These are phyloP conservation scores for Lentinula raphanica DNA, from an alignment of 768 basidiomycete species.

Conservation along the genomic window DNA sequence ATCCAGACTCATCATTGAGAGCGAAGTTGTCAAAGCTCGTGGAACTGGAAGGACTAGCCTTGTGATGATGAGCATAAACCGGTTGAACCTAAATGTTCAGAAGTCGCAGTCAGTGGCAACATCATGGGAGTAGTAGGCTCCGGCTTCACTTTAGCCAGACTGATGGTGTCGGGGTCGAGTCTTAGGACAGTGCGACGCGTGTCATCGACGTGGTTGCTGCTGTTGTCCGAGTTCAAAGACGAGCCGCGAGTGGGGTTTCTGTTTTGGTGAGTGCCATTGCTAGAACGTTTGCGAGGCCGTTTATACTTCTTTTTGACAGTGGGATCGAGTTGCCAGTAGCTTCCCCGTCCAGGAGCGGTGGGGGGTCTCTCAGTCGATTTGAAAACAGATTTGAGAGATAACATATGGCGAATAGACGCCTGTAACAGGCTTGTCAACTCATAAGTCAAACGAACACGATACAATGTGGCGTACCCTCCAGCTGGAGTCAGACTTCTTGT, in stretches of 20 bases:
- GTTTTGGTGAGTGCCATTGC: too few relatives aligned
- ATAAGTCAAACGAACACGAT: neutral
- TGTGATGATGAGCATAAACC: too few relatives aligned
- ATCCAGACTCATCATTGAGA: neutral
- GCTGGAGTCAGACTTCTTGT: conserved; percentile 34
- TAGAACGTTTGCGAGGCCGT: conserved; percentile 28
- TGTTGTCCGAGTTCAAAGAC: neutral
- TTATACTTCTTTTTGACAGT: conserved; percentile 42
- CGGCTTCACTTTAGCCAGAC: neutral
- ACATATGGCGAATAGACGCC: conserved; percentile 4
- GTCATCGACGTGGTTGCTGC: neutral
- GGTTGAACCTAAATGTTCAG: neutral
- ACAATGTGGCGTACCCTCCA: conserved; percentile 55
- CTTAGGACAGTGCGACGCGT: neutral
- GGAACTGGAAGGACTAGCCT: neutral
- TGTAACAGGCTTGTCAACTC: neutral
- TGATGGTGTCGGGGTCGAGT: neutral
- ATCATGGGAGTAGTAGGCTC: neutral
- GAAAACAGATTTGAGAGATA: conserved; percentile 32
- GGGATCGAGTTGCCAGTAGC: conserved; percentile 43
- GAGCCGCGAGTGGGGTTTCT: neutral
- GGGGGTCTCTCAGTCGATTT: conserved; percentile 40
- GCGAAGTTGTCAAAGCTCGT: neutral
- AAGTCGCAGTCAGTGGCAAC: neutral
- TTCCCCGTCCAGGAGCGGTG: conserved; percentile 50